Conservation (phyloP, 441 rosid genomes). For the Aleurites moluccanus region DNA sequence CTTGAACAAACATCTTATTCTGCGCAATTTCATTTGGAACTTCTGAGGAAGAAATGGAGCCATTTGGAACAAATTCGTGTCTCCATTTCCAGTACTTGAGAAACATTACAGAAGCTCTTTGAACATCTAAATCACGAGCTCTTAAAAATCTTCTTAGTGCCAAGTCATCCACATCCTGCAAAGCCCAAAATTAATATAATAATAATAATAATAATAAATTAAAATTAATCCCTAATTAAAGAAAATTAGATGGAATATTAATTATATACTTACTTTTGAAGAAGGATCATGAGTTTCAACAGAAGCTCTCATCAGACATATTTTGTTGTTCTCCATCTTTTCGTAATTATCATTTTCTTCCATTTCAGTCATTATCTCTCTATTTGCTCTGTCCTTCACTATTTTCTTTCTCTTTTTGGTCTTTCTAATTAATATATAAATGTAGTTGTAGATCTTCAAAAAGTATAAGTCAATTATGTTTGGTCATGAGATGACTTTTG, state of each 20-base stretch:
- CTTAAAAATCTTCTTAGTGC: conserved; percentile 51
- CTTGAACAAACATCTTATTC: conserved; percentile 55
- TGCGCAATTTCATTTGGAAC: conserved; percentile 40
- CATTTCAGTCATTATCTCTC: background rate
- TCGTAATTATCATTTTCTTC: background rate
- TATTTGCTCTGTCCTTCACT: background rate
- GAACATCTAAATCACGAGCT: conserved; percentile 50
- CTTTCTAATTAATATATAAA: background rate
- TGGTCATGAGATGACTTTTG: background rate
- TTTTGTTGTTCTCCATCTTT: conserved; percentile 30
- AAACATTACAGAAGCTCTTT: conserved; percentile 46
- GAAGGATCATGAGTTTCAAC: conserved; percentile 42
- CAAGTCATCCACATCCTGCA: conserved; percentile 36
- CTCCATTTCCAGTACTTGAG: conserved; percentile 56
- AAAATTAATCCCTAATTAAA: too few species aligned
- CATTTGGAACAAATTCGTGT: conserved; percentile 34
- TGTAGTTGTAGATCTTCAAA: too few species aligned
- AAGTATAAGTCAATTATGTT: background rate
- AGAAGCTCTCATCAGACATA: conserved; percentile 34
- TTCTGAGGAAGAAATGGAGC: conserved; percentile 34
- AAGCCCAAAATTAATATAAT: background rate
- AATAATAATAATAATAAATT: background rate
- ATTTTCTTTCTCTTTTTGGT: background rate
- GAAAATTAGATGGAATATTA: background rate
- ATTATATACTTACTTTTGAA: conserved; percentile 33